These are phyloP conservation scores for Wickerhamiella hasegawae DNA, from an alignment of 805 yeast species.

Conservation along the genomic window DNA sequence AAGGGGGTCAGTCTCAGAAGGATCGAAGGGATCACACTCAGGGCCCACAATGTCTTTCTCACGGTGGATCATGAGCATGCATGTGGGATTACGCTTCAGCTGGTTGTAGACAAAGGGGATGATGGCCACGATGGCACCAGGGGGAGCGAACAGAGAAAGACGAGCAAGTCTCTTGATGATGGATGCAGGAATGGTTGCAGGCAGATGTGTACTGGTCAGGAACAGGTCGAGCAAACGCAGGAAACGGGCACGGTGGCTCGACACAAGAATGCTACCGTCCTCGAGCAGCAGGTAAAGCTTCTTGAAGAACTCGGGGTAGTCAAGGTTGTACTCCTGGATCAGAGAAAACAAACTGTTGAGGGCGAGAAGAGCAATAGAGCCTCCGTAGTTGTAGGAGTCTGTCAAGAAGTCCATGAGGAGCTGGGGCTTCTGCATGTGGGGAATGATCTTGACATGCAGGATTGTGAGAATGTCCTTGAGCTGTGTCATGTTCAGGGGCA, in stretches of 20 bases:
- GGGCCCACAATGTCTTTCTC: conserved; percentile 14
- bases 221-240: conserved; percentile 76
- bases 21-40: conserved; percentile 54
- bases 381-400: conserved; percentile 56
- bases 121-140: conserved; percentile 73
- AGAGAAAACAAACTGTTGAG: conserved; percentile 76
- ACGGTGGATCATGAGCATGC: conserved; percentile 74
- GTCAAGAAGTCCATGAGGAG: conserved; percentile 86
- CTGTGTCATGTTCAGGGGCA: conserved; percentile 34
- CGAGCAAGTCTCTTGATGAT: conserved; percentile 74
- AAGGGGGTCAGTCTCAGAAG: conserved; percentile 54
- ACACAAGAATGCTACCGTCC: conserved; percentile 50
- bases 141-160: conserved; percentile 60
- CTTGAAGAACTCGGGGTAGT: conserved; percentile 76
- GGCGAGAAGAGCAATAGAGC: conserved; percentile 56
- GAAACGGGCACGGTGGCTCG: conserved; percentile 71
- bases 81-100: conserved; percentile 80
- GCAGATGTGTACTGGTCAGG: conserved; percentile 71
- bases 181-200: conserved; percentile 71
- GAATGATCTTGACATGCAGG: conserved; percentile 72
- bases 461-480: conserved; percentile 54
- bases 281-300: conserved; percentile 73
- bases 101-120: conserved; percentile 87
- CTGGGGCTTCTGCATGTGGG: conserved; percentile 64
- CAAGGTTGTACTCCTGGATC: conserved; percentile 68